Evolutionary conservation across 768 basidiomycete species (phyloP), one percentile per base, ranked within the genome.

Genomic region (Rhodotorula paludigena): DNA sequence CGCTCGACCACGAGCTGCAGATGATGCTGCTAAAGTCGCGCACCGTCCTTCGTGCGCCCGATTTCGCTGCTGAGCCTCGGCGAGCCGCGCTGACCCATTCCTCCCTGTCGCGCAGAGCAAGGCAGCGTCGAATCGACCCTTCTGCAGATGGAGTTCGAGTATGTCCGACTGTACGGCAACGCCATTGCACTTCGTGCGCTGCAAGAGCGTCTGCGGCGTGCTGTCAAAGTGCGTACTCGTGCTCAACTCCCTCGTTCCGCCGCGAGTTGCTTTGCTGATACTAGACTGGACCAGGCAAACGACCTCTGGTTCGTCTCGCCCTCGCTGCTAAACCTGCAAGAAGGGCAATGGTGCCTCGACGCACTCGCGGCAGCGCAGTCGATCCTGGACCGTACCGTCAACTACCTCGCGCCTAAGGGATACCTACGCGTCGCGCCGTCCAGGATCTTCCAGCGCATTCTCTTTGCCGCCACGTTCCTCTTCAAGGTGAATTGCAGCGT

Each of bases 301-400:
- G 66, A 67, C 45, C 39, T 68, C 2, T 62, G 63, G 58, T 69
- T 69, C 60, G 63, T 64, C 20, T 65, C 69, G 45, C 64, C 69
- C 23, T 63, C 65, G 47, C 58, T 71, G 28, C 65, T 71, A 23
- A 71, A 71, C 60, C 61, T 70, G 21, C 69, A 66, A 44, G 69
- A 71, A 47, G 69, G 69, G 0, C 69, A 66, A 32, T 71, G 69
- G 69, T 44, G 67, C 32, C 53, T 71, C 62, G 70, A 71, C 38
- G 62, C 65, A 14, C 65, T 67, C 58, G 59, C 63, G 3, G 70
- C 70, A 10, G 70, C 70, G 3, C 70, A 72, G 36, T 72, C 70
- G 11, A 67, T 68, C 55, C 51, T 72, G n/a, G 63, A 64, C n/a
- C 56, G 56, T 9, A 72, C 70, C 8, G 62, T 67, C 63, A 32